Conservation (phyloP, 140 eudicot species). For the Oenanthe javanica region DNA sequence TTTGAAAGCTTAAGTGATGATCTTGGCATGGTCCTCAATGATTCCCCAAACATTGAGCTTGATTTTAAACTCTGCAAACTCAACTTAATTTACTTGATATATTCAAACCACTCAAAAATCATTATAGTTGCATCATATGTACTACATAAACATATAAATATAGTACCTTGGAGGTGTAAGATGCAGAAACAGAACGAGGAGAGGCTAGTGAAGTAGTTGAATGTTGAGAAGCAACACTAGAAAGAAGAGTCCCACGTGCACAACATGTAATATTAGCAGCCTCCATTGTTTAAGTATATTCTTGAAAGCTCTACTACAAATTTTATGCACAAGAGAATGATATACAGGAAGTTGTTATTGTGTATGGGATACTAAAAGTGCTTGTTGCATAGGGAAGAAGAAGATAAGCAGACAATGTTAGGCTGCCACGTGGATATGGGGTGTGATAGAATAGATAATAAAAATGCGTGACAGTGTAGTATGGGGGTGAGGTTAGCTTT, state of each 20-base stretch:
- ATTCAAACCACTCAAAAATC: not conserved
- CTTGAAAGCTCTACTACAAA: not conserved
- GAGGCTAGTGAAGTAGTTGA: conserved; percentile 48
- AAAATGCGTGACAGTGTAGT: conserved; percentile 33
- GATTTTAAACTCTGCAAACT: conserved; percentile 58
- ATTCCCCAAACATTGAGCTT: conserved; percentile 76
- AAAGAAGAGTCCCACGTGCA: conserved; percentile 62
- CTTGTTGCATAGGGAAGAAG: conserved; percentile 9
- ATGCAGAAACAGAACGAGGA: conserved; percentile 44
- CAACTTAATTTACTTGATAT: not conserved
- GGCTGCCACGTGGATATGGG: conserved; percentile 79
- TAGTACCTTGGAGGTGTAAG: conserved; percentile 54
- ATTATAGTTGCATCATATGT: not conserved
- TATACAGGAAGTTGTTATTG: conserved; percentile 15
- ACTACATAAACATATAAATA: not conserved
- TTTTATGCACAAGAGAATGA: conserved; percentile 20
- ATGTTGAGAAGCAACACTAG: conserved; percentile 65
- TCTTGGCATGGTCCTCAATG: conserved; percentile 51
- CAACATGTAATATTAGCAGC: conserved; percentile 58
- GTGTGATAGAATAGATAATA: conserved; percentile 38
- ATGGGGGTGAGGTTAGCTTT: conserved; percentile 44
- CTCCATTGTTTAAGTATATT: conserved; percentile 42
- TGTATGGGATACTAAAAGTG: conserved; percentile 22
- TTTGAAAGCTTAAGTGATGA: conserved; percentile 55
- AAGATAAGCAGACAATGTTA: conserved; percentile 58